Conservation (phyloP, 441 rosid species). For the Adansonia gregorii region DNA sequence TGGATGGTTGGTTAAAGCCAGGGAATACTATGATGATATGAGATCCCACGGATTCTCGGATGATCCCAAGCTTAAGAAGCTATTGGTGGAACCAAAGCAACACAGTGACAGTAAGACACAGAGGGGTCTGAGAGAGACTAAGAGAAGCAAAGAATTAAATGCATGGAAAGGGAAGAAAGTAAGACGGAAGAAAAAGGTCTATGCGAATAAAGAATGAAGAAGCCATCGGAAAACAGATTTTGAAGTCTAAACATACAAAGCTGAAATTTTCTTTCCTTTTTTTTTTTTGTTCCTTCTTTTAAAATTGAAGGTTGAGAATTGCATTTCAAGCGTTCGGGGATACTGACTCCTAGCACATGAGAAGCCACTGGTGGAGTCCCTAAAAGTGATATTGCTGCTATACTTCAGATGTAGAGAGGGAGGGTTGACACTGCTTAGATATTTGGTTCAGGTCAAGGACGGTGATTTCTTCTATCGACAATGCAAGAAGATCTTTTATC, state of each 20-base stretch:
- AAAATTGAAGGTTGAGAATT: background rate
- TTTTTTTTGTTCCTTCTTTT: background rate
- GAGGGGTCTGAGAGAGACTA: slow-evolving; percentile 31
- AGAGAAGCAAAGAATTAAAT: slow-evolving; percentile 26
- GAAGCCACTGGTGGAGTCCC: background rate
- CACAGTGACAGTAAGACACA: slow-evolving; percentile 31
- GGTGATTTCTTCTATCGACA: background rate
- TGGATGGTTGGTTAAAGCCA: slow-evolving; percentile 60
- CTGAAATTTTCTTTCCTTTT: background rate
- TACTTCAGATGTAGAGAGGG: background rate
- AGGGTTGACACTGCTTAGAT: background rate
- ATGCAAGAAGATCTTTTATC: background rate
- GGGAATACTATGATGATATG: slow-evolving; percentile 69
- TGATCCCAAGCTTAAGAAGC: slow-evolving; percentile 72
- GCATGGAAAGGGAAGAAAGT: slow-evolving; percentile 30
- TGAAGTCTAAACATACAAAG: background rate
- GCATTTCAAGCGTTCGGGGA: background rate
- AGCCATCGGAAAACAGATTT: slow-evolving; percentile 9
- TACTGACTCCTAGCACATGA: background rate
- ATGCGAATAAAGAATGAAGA: slow-evolving; percentile 24
- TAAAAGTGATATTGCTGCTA: background rate
- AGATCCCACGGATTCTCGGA: slow-evolving; percentile 59
- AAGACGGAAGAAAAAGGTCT: slow-evolving; percentile 25
- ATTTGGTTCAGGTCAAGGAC: background rate
- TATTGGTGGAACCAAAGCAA: slow-evolving; percentile 43